Evolutionary conservation across 345 rosid genomes (phyloP), one percentile per base, ranked within the genome.

Genomic region (Acer negundo): DNA sequence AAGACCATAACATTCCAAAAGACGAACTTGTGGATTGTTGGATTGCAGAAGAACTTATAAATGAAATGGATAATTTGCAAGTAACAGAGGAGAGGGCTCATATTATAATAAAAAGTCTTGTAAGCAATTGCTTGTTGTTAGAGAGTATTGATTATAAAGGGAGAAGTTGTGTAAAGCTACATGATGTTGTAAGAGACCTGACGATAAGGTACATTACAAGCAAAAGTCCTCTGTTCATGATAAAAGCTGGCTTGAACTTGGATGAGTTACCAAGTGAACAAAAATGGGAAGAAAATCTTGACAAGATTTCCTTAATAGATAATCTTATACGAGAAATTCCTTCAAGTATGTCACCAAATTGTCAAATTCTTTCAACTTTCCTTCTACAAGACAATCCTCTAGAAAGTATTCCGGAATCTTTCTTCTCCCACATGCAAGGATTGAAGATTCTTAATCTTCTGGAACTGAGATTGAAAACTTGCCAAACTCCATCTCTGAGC

Each of bases 121-220:
- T 42, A 31, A 74, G 47, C 3, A 67, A 8, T 1, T 69, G 79
- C 42, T 75, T 84, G 22, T 72, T 84, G 26, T 62, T 84, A 4
- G 79, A 82, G 35, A 55, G 13, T 4, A 1, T 0, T 63, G 26
- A 16, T 10, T 1, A 13, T 22, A 0, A 0, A 16, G 22, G 8
- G 3, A 55, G 7, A 42, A 20, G 2, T 16, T 67, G 15, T 24
- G 62, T 74, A 24, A 81, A 59, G 53, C 79, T 86, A 81, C 82
- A 81, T 75, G 80, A 65, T 2, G 8, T 83, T 68, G 35, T 78
- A 3, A 79, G 80, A 67, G 82, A 79, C 72, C 67, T 86, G 84
- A 80, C 84, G 7, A 4, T 79, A 17, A 55, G 5, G 38, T 11
- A 22, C 31, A 75, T 72, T 0, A 71, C 59, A 19, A 38, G 13